Percentiles rank a stretch among this genome's conserved stretches.
Evolutionary conservation across 192 early-diverging fungal species (phyloP).

Genomic region (Gorgonomyces haynaldii): DNA sequence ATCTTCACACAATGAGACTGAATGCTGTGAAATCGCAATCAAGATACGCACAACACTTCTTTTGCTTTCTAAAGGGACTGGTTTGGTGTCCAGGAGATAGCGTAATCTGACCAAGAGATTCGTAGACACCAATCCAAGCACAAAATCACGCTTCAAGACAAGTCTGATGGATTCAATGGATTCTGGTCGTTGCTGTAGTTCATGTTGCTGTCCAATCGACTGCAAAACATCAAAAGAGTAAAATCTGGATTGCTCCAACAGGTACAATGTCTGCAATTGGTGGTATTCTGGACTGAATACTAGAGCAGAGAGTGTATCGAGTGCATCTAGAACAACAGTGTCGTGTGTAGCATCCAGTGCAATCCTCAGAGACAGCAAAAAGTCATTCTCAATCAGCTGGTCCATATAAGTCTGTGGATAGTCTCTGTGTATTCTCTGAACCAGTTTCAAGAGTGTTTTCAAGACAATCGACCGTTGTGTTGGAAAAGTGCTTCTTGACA

Average conservation of each 20-base stretch:
- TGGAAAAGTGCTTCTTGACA: slow-evolving; percentile 69
- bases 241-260: background rate
- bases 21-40: slow-evolving; percentile 30
- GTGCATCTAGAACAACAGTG: slow-evolving; percentile 30
- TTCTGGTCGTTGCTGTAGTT: slow-evolving; percentile 2
- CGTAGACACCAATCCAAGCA: slow-evolving; percentile 50
- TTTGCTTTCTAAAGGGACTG: slow-evolving; percentile 19
- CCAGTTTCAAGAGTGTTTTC: slow-evolving; percentile 37
- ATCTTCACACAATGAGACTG: slow-evolving; percentile 22
- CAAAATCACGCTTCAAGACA: slow-evolving; percentile 29
- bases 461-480: slow-evolving; percentile 64
- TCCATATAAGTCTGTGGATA: background rate
- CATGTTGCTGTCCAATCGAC: background rate
- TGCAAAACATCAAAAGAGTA: too few relatives aligned
- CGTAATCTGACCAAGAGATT: slow-evolving; percentile 42
- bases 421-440: slow-evolving; percentile 15
- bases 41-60: slow-evolving; percentile 38
- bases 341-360: slow-evolving; percentile 56
- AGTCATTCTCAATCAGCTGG: slow-evolving; percentile 30
- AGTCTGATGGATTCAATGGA: slow-evolving; percentile 23
- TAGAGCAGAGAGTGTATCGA: background rate
- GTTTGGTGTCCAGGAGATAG: slow-evolving; percentile 37
- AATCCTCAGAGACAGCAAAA: slow-evolving; percentile 35
- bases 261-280: background rate
- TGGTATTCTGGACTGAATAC: background rate